Base-by-base conservation (phyloP, 192 early-diverging fungal species). In the Spinellus fusiger region DNA sequence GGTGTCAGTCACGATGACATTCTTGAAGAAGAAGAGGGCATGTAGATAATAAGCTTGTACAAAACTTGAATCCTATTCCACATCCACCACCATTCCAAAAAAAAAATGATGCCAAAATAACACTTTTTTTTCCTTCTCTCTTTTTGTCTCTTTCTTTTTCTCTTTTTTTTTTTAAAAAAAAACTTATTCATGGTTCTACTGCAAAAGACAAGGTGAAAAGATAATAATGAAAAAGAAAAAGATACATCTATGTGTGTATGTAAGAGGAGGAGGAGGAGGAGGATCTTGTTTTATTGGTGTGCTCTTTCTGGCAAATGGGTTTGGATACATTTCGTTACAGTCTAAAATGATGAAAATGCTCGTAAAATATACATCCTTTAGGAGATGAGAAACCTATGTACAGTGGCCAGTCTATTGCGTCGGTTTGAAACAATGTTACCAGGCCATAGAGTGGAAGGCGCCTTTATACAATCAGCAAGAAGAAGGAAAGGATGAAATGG, bases 1-100 rank as follows among this genome's bases (percentile, higher is more conserved):
- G 71, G 74, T 33, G 70, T 49, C 38, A 61, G 59, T 10, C 58
- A 59, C 22, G 65, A 67, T 20, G 65, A 67, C 47, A n/a, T 67
- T 10, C 40, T 59, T 15, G 57, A 60, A 55, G 64, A 66, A 59
- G 58, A 49, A 26, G 56, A 67, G 6, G 33, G 48, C 52, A 56
- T 46, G 23, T 50, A 59, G 20, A 53, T 26, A 29, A 27, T 15
- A 31, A 18, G 27, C 6, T 5, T 3, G 18, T 20, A 37, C 5
- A 5, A 37, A 37, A 37, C 35, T 13, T 9, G 13, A 37, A 37
- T 9, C 5, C 35, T 37, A 5, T 13, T 13, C 35, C 35, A 9
- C 35, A 9, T 37, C 35, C 35, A 12, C 40, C 10, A 12, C 3
- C 40, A 12, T 12, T 12, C 10, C 40, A 3, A 44, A 44, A 44